Base-by-base conservation (phyloP, 1,284 basidiomycete species). In the Sanguinoderma infundibulare region DNA sequence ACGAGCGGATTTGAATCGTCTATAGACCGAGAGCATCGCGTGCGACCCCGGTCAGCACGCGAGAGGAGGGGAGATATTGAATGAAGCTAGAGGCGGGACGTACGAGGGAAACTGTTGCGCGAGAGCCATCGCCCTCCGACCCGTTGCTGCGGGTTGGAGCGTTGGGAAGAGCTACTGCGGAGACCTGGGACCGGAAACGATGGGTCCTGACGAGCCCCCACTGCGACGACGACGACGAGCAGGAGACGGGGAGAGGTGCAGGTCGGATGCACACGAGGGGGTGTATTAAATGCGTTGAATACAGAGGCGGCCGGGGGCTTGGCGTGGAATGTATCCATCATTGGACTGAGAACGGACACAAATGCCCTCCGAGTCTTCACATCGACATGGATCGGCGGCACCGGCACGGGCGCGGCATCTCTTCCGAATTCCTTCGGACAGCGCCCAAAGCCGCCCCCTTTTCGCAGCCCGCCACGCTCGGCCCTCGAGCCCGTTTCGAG, bases 1-100 rank as follows among this genome's bases (percentile, higher is more conserved):
- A 58, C 76, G 72, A 38, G 72, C 74, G 15, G 69, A 34, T 5
- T 69, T 63, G 49, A 75, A 46, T 7, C 70, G 64, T 53, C 71
- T 73, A 50, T 62, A 26, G 15, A 10, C 12, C 30, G 12, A 34
- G 17, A 36, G 30, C 49, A 34, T 51, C 10, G 30, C n/a, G 20
- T 22, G 49, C 46, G 28, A 17, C 3, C n/a, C 38, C 30, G 35
- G 30, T 59, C 52, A 58, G 52, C 56, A 51, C 47, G 34, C 47
- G 61, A 60, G 57, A 47, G 39, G 2, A 36, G 39, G 35, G 14
- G 49, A 24, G 39, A 36, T 36, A n/a, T n/a, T n/a, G 28, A 34
- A 3, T 30, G 24, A 20, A 22, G 22, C 6, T 20, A 17, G 28
- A 22, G 22, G 32, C 4, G 24, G 9, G 26, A 60, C 65, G 42